Percentiles rank a stretch among this genome's conserved stretches.
Evolutionary conservation across 495 filamentous ascomycete species (phyloP).

Genomic region (Rhypophila decipiens): DNA sequence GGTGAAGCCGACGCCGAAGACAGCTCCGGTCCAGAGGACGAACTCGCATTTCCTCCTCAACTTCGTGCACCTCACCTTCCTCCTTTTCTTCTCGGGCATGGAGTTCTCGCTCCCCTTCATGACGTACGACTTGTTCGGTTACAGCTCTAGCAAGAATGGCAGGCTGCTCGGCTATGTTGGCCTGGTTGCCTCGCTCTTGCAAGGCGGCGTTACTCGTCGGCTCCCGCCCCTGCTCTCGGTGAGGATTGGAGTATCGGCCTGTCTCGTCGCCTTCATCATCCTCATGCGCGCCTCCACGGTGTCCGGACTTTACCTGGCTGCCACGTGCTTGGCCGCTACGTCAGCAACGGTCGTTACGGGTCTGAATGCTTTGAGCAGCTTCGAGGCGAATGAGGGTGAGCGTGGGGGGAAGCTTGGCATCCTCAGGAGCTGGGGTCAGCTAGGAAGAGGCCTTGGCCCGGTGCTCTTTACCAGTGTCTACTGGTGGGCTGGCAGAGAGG

Average conservation of each 20-base stretch:
- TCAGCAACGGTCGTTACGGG: conserved; percentile 92
- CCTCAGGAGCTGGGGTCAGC: conserved; percentile 76
- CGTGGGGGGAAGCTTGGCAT: conserved; percentile 80
- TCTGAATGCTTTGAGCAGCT: conserved; percentile 82
- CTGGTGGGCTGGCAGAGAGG: conserved; percentile 93
- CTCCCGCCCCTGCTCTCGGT: conserved; percentile 73
- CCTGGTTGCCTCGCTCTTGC: conserved; percentile 82
- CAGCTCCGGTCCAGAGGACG: conserved; percentile 44
- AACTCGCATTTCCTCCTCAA: conserved; percentile 84
- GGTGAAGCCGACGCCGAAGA: conserved; percentile 3
- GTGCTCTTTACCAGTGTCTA: conserved; percentile 92
- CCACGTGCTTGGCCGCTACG: conserved; percentile 76
- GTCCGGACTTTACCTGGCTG: conserved; percentile 67
- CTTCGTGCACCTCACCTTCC: conserved; percentile 78
- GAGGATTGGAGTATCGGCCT: conserved; percentile 69
- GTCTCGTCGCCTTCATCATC: conserved; percentile 71
- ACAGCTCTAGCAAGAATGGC: conserved; percentile 71
- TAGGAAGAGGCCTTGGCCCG: conserved; percentile 80
- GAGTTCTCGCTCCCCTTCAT: conserved; percentile 96
- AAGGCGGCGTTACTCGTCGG: conserved; percentile 77
- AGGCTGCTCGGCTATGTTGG: conserved; percentile 90
- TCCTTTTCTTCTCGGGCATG: conserved; percentile 95
- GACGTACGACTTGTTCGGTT: conserved; percentile 86
- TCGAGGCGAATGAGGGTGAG: conserved; percentile 75
- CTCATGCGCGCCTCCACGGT: conserved; percentile 63